Conservation (phyloP, 2,329 filamentous ascomycete species). For the Fusarium piperis region DNA sequence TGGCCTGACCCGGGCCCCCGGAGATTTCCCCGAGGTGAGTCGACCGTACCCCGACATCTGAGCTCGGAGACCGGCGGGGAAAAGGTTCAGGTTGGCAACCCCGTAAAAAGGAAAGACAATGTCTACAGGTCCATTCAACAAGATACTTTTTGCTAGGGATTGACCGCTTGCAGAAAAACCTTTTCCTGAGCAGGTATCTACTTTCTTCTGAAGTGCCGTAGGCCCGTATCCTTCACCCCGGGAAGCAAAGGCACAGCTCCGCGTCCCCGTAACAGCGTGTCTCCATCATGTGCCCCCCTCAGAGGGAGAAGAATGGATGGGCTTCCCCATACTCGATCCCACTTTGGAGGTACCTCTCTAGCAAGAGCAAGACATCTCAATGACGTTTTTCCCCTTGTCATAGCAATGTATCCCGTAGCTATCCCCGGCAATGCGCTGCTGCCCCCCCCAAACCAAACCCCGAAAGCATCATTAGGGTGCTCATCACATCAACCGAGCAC, state of each 20-base stretch:
- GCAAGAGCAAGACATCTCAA: constrained; percentile 16
- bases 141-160: background rate
- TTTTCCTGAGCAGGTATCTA: background rate
- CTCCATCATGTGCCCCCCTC: constrained; percentile 35
- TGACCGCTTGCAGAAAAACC: constrained; percentile 4
- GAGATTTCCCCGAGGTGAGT: constrained; percentile 34
- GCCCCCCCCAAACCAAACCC: background rate
- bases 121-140: background rate
- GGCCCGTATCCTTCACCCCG: constrained; percentile 2
- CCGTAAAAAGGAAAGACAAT: background rate
- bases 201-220: background rate
- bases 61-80: constrained; percentile 39
- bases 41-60: constrained; percentile 29
- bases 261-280: constrained; percentile 23
- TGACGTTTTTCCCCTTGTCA: constrained; percentile 28
- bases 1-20: constrained; percentile 20
- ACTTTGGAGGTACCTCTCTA: constrained; percentile 21
- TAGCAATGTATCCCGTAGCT: background rate
- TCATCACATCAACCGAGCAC: constrained; percentile 35
- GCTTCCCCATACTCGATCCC: constrained; percentile 37
- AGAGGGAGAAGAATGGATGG: constrained; percentile 3
- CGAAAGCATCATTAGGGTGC: constrained; percentile 29
- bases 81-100: background rate
- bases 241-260: constrained; percentile 15
- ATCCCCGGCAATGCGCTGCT: constrained; percentile 1